Evolutionary conservation across 495 filamentous ascomycete species (phyloP).

Genomic region (Penicillium malachiteum): DNA sequence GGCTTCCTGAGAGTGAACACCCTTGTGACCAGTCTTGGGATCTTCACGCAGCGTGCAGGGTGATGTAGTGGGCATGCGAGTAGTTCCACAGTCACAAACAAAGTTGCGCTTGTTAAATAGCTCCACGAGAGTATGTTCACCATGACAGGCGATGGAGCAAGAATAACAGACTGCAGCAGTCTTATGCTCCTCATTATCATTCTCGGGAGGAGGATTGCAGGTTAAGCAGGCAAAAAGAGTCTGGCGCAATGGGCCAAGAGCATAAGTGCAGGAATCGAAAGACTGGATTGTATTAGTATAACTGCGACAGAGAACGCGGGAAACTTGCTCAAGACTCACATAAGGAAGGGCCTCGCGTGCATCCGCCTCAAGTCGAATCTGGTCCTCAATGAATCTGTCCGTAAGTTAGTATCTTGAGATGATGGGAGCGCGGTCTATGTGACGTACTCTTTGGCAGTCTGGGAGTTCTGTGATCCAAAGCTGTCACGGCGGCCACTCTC

Average conservation of each 20-base stretch:
- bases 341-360: constrained; percentile 93
- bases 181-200: constrained; percentile 60
- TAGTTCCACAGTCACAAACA: constrained; percentile 94
- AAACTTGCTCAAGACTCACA: constrained; percentile 43
- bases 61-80: constrained; percentile 64
- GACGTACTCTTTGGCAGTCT: constrained; percentile 82
- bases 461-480: constrained; percentile 68
- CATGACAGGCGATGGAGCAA: constrained; percentile 94
- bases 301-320: constrained; percentile 2
- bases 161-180: constrained; percentile 91
- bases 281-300: constrained; percentile 50
- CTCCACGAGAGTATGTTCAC: constrained; percentile 91
- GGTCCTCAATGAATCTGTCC: constrained; percentile 77
- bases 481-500: constrained; percentile 44
- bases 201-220: constrained; percentile 76
- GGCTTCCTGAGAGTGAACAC: constrained; percentile 72
- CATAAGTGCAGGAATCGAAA: constrained; percentile 88
- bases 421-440: neutral
- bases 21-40: constrained; percentile 68
- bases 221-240: constrained; percentile 86
- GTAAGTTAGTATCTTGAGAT: neutral
- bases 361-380: constrained; percentile 89
- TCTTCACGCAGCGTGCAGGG: constrained; percentile 80
- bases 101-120: constrained; percentile 95
- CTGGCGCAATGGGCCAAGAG: constrained; percentile 83